Conservation (phyloP, 139 green algal species). For the Nannochloris sp. region DNA sequence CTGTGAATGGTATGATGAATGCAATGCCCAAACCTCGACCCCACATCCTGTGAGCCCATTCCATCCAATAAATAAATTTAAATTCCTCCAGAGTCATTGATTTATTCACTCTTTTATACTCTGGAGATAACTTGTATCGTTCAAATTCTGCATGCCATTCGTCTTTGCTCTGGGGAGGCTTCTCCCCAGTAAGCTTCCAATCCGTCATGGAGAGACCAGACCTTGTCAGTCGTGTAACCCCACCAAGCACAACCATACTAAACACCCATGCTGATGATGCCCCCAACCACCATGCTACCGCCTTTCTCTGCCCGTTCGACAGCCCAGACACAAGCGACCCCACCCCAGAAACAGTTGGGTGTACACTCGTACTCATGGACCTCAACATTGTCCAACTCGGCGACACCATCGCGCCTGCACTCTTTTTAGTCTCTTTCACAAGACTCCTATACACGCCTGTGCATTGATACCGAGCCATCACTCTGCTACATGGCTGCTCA, state of each 20-base stretch:
- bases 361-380: too few species aligned
- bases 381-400: too few species aligned
- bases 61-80: conserved; percentile 99
- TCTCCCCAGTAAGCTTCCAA: conserved; percentile 93
- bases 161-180: conserved; percentile 38
- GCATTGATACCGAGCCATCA: too few species aligned
- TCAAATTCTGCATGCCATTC: conserved; percentile 87
- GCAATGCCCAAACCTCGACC: conserved; percentile 60
- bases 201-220: conserved; percentile 98
- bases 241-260: conserved; percentile 92
- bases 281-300: conserved; percentile 72
- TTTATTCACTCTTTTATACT: conserved; percentile 79
- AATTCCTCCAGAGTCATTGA: conserved; percentile 94
- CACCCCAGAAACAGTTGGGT: not conserved
- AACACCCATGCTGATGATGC: conserved; percentile 81
- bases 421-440: too few species aligned
- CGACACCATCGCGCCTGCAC: too few species aligned
- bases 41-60: conserved; percentile 96
- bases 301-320: conserved; percentile 11
- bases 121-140: conserved; percentile 82
- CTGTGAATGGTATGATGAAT: conserved; percentile 71
- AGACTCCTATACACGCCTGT: too few species aligned
- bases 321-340: conserved; percentile 4
- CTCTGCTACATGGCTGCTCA: too few species aligned
- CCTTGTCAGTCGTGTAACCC: conserved; percentile 88